These are phyloP conservation scores for Withania somnifera DNA, from an alignment of 305 asterid species.

Conservation along the genomic window DNA sequence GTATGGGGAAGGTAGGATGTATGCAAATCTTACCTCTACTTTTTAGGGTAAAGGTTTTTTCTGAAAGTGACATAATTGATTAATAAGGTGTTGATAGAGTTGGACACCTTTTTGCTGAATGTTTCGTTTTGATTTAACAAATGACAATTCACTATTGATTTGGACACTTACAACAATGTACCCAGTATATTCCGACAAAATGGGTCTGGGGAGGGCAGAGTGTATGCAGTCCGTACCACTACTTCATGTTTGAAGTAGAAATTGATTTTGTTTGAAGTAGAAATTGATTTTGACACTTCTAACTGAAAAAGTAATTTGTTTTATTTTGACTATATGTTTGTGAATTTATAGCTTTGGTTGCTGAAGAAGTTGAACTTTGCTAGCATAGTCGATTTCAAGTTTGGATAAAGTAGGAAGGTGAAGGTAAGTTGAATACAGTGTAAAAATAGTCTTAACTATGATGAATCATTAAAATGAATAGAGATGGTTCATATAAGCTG, in stretches of 20 bases:
- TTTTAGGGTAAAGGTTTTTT: not conserved
- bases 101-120: not conserved
- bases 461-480: not conserved
- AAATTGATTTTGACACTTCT: not conserved
- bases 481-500: not conserved
- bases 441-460: not conserved
- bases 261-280: too few relatives aligned
- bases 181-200: too few relatives aligned
- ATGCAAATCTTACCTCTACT: not conserved
- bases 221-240: too few relatives aligned
- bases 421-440: not conserved
- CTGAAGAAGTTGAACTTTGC: not conserved
- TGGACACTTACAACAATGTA: not conserved
- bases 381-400: not conserved
- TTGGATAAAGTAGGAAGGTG: not conserved
- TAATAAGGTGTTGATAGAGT: not conserved
- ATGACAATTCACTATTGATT: not conserved
- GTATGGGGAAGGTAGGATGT: not conserved
- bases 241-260: too few relatives aligned
- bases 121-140: not conserved
- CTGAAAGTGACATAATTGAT: not conserved
- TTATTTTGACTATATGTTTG: not conserved
- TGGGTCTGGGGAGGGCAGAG: too few relatives aligned
- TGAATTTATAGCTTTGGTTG: not conserved
- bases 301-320: not conserved